phyloP scores from a whole-genome alignment of 2,329 filamentous ascomycete genomes.

The Phialophora macrospora region DNA sequence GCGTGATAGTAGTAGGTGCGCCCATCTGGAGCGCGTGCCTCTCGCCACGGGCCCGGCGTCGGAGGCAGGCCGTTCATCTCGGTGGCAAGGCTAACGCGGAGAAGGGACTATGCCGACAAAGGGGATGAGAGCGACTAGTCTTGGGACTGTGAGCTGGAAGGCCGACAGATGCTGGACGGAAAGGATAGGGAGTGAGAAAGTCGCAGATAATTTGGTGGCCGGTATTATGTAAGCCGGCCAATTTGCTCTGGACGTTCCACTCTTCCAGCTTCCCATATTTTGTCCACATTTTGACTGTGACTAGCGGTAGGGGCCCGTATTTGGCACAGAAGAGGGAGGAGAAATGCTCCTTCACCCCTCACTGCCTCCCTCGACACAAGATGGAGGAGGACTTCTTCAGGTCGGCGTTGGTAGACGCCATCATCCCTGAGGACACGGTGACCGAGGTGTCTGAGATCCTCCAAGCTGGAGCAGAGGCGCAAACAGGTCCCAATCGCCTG shows the following conservation, averaged over 20 bases:
- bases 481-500: slow-evolving; percentile 50
- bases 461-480: slow-evolving; percentile 44
- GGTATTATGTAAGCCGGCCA: neutral
- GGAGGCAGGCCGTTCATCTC: slow-evolving; percentile 65
- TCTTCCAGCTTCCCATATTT: neutral
- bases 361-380: neutral
- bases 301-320: neutral
- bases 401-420: slow-evolving; percentile 51
- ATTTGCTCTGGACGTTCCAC: neutral
- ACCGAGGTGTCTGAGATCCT: slow-evolving; percentile 29
- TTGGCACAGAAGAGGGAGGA: neutral
- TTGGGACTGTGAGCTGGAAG: neutral
- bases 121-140: neutral
- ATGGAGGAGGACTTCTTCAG: slow-evolving; percentile 49
- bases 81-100: neutral
- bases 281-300: neutral
- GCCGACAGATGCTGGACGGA: neutral
- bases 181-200: slow-evolving; percentile 5
- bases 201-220: slow-evolving; percentile 4
- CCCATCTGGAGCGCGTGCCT: slow-evolving; percentile 79
- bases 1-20: slow-evolving; percentile 90
- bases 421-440: slow-evolving; percentile 49
- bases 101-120: neutral
- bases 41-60: slow-evolving; percentile 72
- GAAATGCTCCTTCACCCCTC: neutral